Conservation (phyloP, 2,329 filamentous ascomycete genomes). For the Talaromyces amestolkiae region DNA sequence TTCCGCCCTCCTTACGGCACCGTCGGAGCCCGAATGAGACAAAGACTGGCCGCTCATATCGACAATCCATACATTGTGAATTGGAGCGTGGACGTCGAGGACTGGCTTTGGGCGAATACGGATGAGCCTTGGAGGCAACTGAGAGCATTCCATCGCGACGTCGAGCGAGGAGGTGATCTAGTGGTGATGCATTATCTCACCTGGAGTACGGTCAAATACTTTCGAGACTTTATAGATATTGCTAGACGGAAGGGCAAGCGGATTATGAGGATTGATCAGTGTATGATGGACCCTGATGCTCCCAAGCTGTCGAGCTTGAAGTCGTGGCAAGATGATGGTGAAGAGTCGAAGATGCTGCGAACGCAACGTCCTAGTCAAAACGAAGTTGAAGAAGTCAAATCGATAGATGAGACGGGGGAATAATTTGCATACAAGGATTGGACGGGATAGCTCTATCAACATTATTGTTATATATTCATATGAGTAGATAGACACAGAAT, state of each 20-base stretch:
- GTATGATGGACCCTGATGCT: slow-evolving; percentile 61
- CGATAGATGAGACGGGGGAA: not conserved
- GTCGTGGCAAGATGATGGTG: not conserved
- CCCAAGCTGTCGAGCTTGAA: slow-evolving; percentile 31
- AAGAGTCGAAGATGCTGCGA: not conserved
- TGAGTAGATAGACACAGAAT: not conserved
- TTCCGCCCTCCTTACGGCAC: slow-evolving; percentile 70
- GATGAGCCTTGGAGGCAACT: slow-evolving; percentile 65
- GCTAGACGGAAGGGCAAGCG: slow-evolving; percentile 63
- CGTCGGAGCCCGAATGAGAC: slow-evolving; percentile 64
- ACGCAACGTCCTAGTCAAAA: not conserved
- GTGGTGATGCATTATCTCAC: slow-evolving; percentile 70
- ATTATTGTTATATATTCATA: not conserved
- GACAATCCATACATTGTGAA: slow-evolving; percentile 60
- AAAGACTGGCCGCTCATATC: slow-evolving; percentile 56
- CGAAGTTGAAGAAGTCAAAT: not conserved
- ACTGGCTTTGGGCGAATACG: slow-evolving; percentile 65
- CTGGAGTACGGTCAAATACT: slow-evolving; percentile 61
- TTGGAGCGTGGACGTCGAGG: slow-evolving; percentile 70
- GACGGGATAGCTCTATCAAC: not conserved
- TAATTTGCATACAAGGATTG: not conserved
- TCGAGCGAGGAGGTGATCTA: slow-evolving; percentile 61
- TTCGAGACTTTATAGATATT: slow-evolving; percentile 63
- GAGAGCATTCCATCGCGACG: slow-evolving; percentile 62
- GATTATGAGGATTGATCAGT: slow-evolving; percentile 66